Evolutionary conservation across 345 rosid species (phyloP).

Genomic region (Hibiscus syriacus): DNA sequence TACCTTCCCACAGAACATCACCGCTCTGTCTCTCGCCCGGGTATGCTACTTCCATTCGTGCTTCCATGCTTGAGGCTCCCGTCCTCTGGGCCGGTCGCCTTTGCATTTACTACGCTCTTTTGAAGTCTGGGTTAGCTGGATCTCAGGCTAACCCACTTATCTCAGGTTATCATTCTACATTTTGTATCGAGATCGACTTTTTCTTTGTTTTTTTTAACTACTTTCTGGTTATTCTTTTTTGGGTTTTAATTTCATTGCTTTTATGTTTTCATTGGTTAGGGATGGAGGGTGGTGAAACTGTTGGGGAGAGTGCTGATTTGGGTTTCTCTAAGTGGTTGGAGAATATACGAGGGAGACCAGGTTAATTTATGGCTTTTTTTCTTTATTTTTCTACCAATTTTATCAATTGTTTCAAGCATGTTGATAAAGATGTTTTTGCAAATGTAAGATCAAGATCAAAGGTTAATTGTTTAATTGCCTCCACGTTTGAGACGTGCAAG

Average conservation of each 20-base stretch:
- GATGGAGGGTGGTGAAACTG: conserved; percentile 35
- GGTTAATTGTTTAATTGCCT: not conserved
- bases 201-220: not conserved
- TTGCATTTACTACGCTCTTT: conserved; percentile 70
- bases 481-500: not conserved
- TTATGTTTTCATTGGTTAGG: conserved; percentile 28
- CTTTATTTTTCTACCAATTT: not conserved
- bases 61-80: conserved; percentile 68
- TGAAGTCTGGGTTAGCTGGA: conserved; percentile 82
- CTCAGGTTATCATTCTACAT: conserved; percentile 42
- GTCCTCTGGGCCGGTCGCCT: conserved; percentile 81
- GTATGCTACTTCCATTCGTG: conserved; percentile 18
- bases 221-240: not conserved
- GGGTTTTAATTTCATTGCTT: too few species aligned
- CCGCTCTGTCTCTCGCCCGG: not conserved
- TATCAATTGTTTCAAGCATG: not conserved
- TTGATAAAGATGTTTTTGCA: not conserved
- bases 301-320: conserved; percentile 56
- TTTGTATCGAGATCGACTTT: not conserved
- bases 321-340: conserved; percentile 83
- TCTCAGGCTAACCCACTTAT: conserved; percentile 72
- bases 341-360: conserved; percentile 50
- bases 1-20: not conserved
- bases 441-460: not conserved
- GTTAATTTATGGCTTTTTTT: conserved; percentile 27